Evolutionary conservation across 176 grass and related monocot genomes (phyloP).

Genomic region (Oryza meyeriana): DNA sequence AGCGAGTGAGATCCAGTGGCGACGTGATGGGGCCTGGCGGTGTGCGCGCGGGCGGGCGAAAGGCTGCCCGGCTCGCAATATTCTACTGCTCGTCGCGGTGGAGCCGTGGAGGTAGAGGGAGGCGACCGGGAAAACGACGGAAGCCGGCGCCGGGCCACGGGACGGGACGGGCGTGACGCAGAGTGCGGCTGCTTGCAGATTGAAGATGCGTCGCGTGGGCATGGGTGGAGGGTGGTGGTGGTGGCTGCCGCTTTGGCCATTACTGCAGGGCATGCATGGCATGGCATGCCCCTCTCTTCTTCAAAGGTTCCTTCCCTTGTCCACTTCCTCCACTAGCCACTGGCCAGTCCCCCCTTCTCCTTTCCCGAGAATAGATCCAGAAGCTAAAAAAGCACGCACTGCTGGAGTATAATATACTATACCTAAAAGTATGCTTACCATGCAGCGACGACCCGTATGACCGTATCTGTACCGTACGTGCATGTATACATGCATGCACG

Average conservation of each 20-base stretch:
- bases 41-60: conserved; percentile 8
- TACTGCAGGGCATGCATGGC: neutral
- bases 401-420: neutral
- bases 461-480: neutral
- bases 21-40: conserved; percentile 30
- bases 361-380: conserved; percentile 47
- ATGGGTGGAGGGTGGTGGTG: neutral
- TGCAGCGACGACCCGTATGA: neutral
- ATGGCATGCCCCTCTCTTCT: conserved; percentile 2
- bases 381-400: conserved; percentile 15
- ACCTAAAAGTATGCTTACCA: neutral
- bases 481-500: neutral
- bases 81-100: neutral
- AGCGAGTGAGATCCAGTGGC: conserved; percentile 18
- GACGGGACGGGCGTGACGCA: neutral
- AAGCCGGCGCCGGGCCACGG: neutral
- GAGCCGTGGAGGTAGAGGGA: neutral
- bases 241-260: conserved; percentile 3
- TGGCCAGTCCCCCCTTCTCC: neutral
- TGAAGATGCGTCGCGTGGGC: neutral
- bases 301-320: conserved; percentile 44
- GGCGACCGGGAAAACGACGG: conserved; percentile 23
- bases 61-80: conserved; percentile 1
- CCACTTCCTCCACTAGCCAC: conserved; percentile 19
- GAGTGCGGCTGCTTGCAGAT: neutral